These are phyloP conservation scores for Paramarasmius palmivorus DNA, from an alignment of 1,284 basidiomycete species.

Conservation along the genomic window DNA sequence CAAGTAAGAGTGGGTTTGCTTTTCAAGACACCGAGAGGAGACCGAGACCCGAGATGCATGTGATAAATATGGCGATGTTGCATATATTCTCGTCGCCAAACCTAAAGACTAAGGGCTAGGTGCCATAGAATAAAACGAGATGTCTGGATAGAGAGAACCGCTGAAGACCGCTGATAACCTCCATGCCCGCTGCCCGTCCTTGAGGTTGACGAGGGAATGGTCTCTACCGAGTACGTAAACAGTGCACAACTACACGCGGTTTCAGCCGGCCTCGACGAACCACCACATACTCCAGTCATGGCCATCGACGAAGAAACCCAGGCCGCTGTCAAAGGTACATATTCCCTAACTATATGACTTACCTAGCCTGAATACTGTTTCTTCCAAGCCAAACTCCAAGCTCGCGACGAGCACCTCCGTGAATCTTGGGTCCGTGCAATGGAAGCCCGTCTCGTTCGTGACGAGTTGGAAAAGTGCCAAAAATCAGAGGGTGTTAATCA, in stretches of 20 bases:
- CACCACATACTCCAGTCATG: conserved; percentile 24
- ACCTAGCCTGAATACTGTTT: not conserved
- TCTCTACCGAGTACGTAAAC: not conserved
- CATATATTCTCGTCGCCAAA: no score
- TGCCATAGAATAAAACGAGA: not conserved
- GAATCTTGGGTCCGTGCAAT: conserved; percentile 95
- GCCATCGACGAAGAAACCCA: conserved; percentile 41
- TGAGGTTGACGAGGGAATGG: not conserved
- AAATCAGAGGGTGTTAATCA: conserved; percentile 90
- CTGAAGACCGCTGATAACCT: no score
- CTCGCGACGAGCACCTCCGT: conserved; percentile 80
- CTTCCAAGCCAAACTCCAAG: conserved; percentile 54
- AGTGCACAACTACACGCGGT: not conserved
- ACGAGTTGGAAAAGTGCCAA: conserved; percentile 92
- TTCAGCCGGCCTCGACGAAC: not conserved
- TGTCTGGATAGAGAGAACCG: no score
- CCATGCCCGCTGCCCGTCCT: no score
- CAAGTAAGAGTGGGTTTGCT: no score
- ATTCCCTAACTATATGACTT: not conserved
- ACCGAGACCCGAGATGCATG: no score
- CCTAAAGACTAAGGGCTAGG: no score
- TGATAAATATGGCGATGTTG: no score
- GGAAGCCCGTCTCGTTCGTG: conserved; percentile 89
- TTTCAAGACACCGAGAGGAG: no score
- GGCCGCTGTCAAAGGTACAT: conserved; percentile 50